These are phyloP conservation scores for Cystobasidium slooffiae DNA, from an alignment of 1,284 basidiomycete species.

Conservation along the genomic window DNA sequence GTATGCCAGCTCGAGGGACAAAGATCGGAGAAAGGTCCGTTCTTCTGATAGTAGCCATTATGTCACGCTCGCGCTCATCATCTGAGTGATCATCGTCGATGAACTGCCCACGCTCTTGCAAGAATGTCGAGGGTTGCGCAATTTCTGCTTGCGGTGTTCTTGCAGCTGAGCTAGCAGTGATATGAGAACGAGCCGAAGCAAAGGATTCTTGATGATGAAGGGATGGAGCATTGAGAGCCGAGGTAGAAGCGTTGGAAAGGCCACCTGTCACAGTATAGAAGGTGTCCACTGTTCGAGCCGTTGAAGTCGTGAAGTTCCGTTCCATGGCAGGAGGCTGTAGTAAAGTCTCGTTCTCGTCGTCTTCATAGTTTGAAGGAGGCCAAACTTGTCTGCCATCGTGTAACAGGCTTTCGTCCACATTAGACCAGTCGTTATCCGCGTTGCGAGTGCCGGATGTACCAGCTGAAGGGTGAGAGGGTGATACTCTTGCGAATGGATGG, in stretches of 20 bases:
- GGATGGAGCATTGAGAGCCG: background rate
- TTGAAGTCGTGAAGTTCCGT: conserved; percentile 26
- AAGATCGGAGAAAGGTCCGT: conserved; percentile 26
- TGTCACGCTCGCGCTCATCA: conserved; percentile 6
- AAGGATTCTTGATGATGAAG: conserved; percentile 41
- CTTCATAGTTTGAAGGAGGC: conserved; percentile 3
- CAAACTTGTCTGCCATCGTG: conserved; percentile 3
- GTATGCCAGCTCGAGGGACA: background rate
- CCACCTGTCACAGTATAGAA: conserved; percentile 22
- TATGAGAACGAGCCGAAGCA: conserved; percentile 24
- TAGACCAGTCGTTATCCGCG: conserved; percentile 1
- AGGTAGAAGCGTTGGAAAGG: conserved; percentile 20
- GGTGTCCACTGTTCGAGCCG: conserved; percentile 16
- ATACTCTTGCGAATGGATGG: conserved; percentile 11
- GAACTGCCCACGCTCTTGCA: conserved; percentile 6
- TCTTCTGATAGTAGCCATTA: conserved; percentile 19
- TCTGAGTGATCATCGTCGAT: conserved; percentile 15
- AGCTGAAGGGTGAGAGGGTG: background rate
- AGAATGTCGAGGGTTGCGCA: conserved; percentile 3
- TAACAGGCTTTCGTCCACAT: conserved; percentile 15
- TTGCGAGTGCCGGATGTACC: background rate
- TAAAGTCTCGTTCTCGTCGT: conserved; percentile 8
- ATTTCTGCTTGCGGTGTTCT: conserved; percentile 12
- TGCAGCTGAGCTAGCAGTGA: conserved; percentile 36
- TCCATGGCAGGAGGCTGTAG: conserved; percentile 19